Evolutionary conservation across 2,329 filamentous ascomycete species (phyloP).

Genomic region (Sarocladium strictum): DNA sequence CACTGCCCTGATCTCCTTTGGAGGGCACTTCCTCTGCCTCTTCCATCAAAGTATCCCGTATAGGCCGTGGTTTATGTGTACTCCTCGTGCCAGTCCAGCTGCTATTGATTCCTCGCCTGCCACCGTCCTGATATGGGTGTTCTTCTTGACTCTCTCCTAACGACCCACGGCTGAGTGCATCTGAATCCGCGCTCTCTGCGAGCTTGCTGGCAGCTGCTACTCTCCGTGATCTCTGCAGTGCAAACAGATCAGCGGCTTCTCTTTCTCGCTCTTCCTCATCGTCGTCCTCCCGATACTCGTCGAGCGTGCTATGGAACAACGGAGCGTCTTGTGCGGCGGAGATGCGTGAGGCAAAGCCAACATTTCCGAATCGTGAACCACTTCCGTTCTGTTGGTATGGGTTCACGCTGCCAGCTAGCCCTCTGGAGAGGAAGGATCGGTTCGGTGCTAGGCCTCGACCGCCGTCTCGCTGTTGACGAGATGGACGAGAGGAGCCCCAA

Average conservation of each 20-base stretch:
- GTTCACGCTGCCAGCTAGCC: conserved; percentile 49
- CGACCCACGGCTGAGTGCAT: conserved; percentile 39
- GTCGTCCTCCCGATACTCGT: conserved; percentile 88
- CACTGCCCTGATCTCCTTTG: conserved; percentile 1
- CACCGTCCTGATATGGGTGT: conserved; percentile 38
- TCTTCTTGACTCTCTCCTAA: conserved; percentile 25
- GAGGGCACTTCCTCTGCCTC: conserved; percentile 35
- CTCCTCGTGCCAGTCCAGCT: conserved; percentile 57
- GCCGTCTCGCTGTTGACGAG: conserved; percentile 25
- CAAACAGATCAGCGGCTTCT: conserved; percentile 91
- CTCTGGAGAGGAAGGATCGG: conserved; percentile 39
- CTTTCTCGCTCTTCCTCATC: conserved; percentile 86
- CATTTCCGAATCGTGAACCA: conserved; percentile 64
- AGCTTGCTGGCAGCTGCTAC: conserved; percentile 81
- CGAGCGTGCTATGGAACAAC: conserved; percentile 86
- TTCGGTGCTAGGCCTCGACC: conserved; percentile 23
- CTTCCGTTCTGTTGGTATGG: conserved; percentile 75
- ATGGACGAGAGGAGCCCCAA: conserved; percentile 23
- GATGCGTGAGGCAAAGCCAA: conserved; percentile 71
- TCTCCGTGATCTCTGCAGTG: conserved; percentile 80
- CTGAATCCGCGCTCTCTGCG: conserved; percentile 79
- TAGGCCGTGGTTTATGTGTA: conserved; percentile 21
- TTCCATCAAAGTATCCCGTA: conserved; percentile 28
- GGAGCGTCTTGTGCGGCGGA: conserved; percentile 72
- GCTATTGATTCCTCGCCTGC: conserved; percentile 51